phyloP scores from a whole-genome alignment of 345 rosid species.

The Citrus reticulata region DNA sequence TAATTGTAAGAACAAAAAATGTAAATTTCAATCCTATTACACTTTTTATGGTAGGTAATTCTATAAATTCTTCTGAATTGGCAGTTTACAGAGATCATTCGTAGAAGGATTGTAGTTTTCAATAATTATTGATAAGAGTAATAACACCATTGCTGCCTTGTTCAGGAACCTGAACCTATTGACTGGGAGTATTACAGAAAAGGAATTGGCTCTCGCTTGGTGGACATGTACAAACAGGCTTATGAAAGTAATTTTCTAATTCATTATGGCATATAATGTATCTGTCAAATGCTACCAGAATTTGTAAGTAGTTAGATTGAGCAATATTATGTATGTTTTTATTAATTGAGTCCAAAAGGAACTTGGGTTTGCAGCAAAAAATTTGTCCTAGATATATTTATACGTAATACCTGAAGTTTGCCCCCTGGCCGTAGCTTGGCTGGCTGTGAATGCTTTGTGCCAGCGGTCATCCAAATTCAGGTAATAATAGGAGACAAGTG shows the following conservation, averaged over 20 bases:
- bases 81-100: background rate
- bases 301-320: background rate
- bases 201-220: conserved; percentile 84
- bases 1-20: background rate
- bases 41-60: background rate
- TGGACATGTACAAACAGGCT: conserved; percentile 94
- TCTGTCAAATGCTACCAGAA: background rate
- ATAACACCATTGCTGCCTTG: background rate
- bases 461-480: too few relatives aligned
- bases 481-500: too few relatives aligned
- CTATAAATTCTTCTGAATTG: background rate
- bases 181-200: conserved; percentile 93
- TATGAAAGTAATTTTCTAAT: conserved; percentile 63
- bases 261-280: background rate
- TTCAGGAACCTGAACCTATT: conserved; percentile 93
- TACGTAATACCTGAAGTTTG: too few relatives aligned
- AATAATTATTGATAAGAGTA: background rate
- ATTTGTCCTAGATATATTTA: background rate
- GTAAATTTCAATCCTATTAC: background rate
- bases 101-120: background rate
- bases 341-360: background rate
- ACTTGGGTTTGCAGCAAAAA: background rate
- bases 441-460: too few relatives aligned
- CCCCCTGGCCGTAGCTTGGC: too few relatives aligned
- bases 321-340: background rate